phyloP scores from a whole-genome alignment of 257 asterid species.

The Fraxinus quadrangulata region DNA sequence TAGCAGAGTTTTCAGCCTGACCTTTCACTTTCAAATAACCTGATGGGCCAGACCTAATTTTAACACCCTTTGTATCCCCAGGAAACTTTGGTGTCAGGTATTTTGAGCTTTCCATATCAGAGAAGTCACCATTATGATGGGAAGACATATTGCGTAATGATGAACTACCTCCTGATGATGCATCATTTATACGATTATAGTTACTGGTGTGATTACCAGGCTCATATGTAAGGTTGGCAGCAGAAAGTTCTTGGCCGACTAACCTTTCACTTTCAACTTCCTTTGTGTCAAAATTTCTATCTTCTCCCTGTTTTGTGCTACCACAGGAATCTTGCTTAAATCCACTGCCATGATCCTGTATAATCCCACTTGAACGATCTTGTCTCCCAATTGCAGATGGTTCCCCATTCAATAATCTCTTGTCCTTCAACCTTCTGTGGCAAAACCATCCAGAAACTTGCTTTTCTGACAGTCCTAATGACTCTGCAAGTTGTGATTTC shows the following conservation, averaged over 20 bases:
- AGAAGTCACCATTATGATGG: conserved; percentile 39
- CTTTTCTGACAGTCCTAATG: conserved; percentile 86
- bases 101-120: conserved; percentile 48
- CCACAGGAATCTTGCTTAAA: conserved; percentile 94
- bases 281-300: conserved; percentile 48
- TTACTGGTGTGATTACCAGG: conserved; percentile 47
- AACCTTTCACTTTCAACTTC: conserved; percentile 83
- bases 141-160: conserved; percentile 49
- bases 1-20: conserved; percentile 70
- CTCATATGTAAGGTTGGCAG: conserved; percentile 55
- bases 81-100: conserved; percentile 46
- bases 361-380: conserved; percentile 71
- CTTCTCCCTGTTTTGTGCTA: conserved; percentile 82
- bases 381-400: conserved; percentile 47
- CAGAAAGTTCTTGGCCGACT: conserved; percentile 47
- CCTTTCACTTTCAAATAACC: conserved; percentile 94
- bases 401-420: conserved; percentile 56
- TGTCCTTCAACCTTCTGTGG: conserved; percentile 90
- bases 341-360: conserved; percentile 89
- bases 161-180: conserved; percentile 77
- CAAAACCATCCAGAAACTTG: conserved; percentile 99
- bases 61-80: conserved; percentile 40
- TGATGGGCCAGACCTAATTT: conserved; percentile 77
- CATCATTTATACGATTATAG: conserved; percentile 44
- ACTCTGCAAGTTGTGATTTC: conserved; percentile 73